Base-by-base conservation (phyloP, 768 basidiomycete genomes). In the Naganishia onofrii region DNA sequence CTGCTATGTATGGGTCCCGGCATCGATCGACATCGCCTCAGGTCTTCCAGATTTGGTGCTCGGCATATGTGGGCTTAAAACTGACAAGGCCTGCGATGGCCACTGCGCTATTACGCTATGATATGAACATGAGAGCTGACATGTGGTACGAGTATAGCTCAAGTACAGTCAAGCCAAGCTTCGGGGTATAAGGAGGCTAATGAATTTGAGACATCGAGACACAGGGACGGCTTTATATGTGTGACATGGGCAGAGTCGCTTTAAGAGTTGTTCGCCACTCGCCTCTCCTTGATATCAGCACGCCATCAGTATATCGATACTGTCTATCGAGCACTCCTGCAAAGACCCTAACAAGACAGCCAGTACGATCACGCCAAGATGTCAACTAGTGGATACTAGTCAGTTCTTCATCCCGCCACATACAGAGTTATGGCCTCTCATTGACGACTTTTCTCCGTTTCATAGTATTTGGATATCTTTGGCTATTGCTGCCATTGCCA, bases 381-480 rank as follows among this genome's bases (percentile, higher is more conserved):
- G 60, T 44, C 60, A 3, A 63, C 15, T 29, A 26, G 60, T 2
- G 60, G 60, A 12, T 63, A 63, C 38, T 63, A 63, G 60, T 63
- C 23, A 63, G 60, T 63, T 8, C n/a, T 36, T 42, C 38, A 8
- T 26, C 13, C 23, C 8, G 34, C 15, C 21, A 26, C 9, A 6
- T n/a, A 2, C 5, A 28, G 9, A 26, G 4, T 15, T 26, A 42
- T 63, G 31, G 60, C 60, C 46, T 6, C 48, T 26, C 12, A 23
- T n/a, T 51, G 48, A 51, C 38, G 38, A 42, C 3, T 17, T 1
- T 23, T 23, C 12, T 15, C 29, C 34, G 21, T 21, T 15, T 29
- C 60, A 10, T 26, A 63, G 60, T 42, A 63, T 63, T 19, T 63
- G 60, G 60, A 63, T 63, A 4, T 42, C 60, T 44, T 42, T 63